Evolutionary conservation across 2,329 filamentous ascomycete species (phyloP), one percentile per base, ranked within the genome.

Genomic region (Talaromyces pinophilus): DNA sequence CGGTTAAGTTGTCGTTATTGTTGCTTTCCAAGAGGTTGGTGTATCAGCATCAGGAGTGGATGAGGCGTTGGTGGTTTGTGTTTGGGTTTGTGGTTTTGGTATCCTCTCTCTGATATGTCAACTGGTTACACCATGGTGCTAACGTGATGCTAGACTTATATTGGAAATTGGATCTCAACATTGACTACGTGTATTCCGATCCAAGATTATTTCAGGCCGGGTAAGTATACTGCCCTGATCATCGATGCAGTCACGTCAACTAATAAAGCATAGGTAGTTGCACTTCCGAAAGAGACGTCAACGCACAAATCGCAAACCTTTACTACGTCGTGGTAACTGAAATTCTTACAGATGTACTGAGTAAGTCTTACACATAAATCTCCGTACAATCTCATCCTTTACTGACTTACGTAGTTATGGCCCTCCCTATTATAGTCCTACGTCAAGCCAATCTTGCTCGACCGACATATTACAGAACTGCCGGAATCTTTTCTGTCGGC

Each of bases 1-100:
- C 76, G 30, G 75, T 80, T 54, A 81, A 82, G 66, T 74, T 79
- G 15, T 77, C 76, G 3, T 70, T 82, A 50, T 70, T 82, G 59
- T 71, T 75, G 8, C 72, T 81, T 57, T 81, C 80, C 67, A 76
- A 75, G 52, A 74, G 75, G 22, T 67, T 81, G 25, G 66, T 80
- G 62, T 67, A 67, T 13, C 76, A 77, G 5, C 70, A 78, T 11
- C 70, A 68, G 3, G 67, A 54, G 11, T 40, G 71, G 3, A 76
- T 79, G 48, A 74, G 70, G 35, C 68, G 77, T 44, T 81, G 78
- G 79, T 77, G 76, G 76, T 70, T 62, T 6, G 72, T 79, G 1
- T n/a, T 78, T 28, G 67, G 69, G 1, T 78, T 80, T 66, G 76
- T 72, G 35, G 48, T 74, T 13, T 35, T 78, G 69, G 77, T 79